Conservation (phyloP, 495 filamentous ascomycete species). For the Durotheca rogersii region DNA sequence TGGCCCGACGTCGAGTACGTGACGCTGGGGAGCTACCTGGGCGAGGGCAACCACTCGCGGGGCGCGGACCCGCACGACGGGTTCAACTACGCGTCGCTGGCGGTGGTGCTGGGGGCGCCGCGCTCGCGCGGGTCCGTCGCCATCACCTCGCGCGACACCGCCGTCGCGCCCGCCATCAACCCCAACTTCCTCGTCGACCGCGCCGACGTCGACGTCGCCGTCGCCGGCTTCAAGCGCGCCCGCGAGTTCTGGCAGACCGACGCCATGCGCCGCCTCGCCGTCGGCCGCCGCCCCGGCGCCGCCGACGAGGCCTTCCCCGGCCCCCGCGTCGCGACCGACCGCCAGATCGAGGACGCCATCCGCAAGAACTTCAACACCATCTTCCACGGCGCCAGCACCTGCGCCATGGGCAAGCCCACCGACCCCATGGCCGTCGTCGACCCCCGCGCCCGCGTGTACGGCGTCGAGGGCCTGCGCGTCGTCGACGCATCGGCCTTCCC, state of each 20-base stretch:
- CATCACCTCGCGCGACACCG: constrained; percentile 45
- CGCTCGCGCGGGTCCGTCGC: constrained; percentile 58
- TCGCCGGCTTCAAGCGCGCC: constrained; percentile 56
- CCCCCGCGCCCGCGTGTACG: constrained; percentile 51
- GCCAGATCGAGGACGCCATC: constrained; percentile 47
- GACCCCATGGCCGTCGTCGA: constrained; percentile 59
- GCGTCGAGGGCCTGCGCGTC: constrained; percentile 52
- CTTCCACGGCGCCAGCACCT: constrained; percentile 54
- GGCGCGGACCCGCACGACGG: constrained; percentile 43
- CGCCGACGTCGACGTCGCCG: constrained; percentile 54
- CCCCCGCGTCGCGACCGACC: constrained; percentile 44
- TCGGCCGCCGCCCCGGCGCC: no score
- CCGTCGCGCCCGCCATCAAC: constrained; percentile 54
- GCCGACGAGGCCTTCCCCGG: constrained; percentile 49
- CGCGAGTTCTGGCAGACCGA: constrained; percentile 41
- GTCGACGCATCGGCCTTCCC: no score
- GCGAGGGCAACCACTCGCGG: constrained; percentile 28
- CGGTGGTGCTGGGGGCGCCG: constrained; percentile 47
- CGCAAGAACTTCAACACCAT: constrained; percentile 42
- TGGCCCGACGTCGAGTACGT: constrained; percentile 63
- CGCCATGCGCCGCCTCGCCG: constrained; percentile 31
- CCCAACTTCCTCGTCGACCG: constrained; percentile 55
- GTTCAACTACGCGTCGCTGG: constrained; percentile 49
- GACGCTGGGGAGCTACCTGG: constrained; percentile 27
- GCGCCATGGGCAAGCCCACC: constrained; percentile 50